Conservation (phyloP, 169 alveolate species). For the Amoebophrya sp. region DNA sequence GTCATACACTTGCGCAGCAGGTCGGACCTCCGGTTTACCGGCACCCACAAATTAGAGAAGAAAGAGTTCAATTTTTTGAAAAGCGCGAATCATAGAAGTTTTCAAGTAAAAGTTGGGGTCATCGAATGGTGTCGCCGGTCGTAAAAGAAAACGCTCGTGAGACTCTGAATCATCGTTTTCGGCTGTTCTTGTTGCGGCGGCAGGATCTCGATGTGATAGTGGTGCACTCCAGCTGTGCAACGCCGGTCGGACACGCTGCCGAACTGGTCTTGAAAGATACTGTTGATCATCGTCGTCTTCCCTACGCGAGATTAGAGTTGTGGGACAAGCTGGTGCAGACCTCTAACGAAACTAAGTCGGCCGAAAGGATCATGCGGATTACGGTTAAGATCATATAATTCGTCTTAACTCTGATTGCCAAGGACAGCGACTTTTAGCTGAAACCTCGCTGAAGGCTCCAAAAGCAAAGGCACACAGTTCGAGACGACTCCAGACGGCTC, state of each 20-base stretch:
- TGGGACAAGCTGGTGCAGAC: too few species aligned
- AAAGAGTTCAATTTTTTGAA: too few species aligned
- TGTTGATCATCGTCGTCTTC: not conserved
- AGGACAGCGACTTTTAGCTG: not conserved
- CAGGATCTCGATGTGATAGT: not conserved
- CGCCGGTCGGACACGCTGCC: not conserved
- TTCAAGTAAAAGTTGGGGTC: too few species aligned
- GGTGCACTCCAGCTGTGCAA: not conserved
- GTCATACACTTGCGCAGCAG: not conserved
- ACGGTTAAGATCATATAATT: too few species aligned
- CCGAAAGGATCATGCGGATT: too few species aligned
- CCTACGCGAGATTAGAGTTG: too few species aligned
- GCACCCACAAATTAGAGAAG: too few species aligned
- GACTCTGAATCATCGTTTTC: not conserved
- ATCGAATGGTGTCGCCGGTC: too few species aligned
- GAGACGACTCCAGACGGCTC: too few species aligned
- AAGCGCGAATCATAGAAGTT: too few species aligned
- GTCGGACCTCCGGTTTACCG: not conserved
- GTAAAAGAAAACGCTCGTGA: conserved; percentile 1
- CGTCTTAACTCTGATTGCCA: not conserved
- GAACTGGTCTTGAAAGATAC: not conserved
- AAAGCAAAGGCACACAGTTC: not conserved
- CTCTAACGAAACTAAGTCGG: too few species aligned
- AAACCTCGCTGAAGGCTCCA: not conserved
- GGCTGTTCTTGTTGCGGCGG: not conserved